Evolutionary conservation across 2,329 filamentous ascomycete genomes (phyloP), one percentile per base, ranked within the genome.

Genomic region (Ophiosphaerella narmari): DNA sequence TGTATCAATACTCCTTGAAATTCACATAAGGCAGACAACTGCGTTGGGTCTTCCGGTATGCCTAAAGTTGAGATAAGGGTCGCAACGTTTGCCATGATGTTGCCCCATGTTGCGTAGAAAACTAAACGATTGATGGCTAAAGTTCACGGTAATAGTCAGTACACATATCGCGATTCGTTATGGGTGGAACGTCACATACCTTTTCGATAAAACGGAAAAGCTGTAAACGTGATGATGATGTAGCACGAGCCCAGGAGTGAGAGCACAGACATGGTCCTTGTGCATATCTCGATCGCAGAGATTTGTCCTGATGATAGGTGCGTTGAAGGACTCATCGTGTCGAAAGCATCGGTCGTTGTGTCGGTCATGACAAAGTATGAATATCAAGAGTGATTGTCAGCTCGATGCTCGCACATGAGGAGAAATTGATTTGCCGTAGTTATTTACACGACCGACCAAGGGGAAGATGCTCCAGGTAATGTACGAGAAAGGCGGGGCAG

Each of bases 101-200:
- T 95, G 7, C 90, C 90, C 65, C 90, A 88, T 0, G 88, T 88
- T 6, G 90, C 90, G 69, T 88, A 94, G 71, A 95, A 93, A 8
- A 93, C 86, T 0, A 95, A 80, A 14, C 90, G 82, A 66, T 94
- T 94, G 75, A 94, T 91, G n/a, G 90, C 47, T 54, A 12, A 3
- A 29, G 11, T 7, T 29, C 26, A 11, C 7, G 21, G 9, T 14
- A 5, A 18, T 21, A 2, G 14, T 55, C 23, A 55, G 32, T 37
- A 4, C 9, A 23, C 21, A 26, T 35, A 2, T 5, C 26, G 11
- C 14, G 18, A 3, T 23, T 7, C 6, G 26, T 29, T 2, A 29
- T 1, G 34, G 9, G 24, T 7, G 13, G 14, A 39, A 36, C 21
- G 11, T 11, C 26, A 41, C 47, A 31, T 34, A 52, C 51, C 88